Conservation (phyloP, 495 filamentous ascomycete species). For the Astrocystis sublimbata region DNA sequence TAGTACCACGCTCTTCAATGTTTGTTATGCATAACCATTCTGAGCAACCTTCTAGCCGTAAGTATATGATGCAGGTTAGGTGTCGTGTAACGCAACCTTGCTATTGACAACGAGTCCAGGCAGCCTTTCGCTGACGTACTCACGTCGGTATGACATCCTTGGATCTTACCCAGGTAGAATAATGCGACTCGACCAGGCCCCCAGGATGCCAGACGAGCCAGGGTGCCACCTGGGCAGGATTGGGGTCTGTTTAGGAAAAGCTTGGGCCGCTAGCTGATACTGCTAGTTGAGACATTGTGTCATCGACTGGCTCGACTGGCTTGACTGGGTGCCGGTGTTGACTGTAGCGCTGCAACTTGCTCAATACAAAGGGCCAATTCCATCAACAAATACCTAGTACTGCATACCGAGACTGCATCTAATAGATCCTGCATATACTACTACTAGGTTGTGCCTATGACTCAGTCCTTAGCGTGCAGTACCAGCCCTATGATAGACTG, state of each 20-base stretch:
- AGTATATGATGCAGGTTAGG: too few relatives aligned
- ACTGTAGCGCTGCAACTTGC: too few relatives aligned
- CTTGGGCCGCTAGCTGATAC: background rate
- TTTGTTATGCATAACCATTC: too few relatives aligned
- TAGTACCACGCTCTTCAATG: too few relatives aligned
- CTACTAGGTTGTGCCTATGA: background rate
- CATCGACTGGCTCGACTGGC: background rate
- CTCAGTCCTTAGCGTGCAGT: background rate
- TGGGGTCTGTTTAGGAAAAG: too few relatives aligned
- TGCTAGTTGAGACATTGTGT: background rate
- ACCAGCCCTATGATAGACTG: background rate
- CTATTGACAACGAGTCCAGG: slow-evolving; percentile 4
- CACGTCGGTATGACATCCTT: background rate
- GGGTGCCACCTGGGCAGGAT: too few relatives aligned
- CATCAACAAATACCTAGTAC: background rate
- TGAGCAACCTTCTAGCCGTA: too few relatives aligned
- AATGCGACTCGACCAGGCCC: too few relatives aligned
- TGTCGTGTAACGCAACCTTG: background rate
- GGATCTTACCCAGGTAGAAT: background rate
- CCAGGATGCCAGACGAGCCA: too few relatives aligned
- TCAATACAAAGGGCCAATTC: too few relatives aligned
- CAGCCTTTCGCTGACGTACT: slow-evolving; percentile 14
- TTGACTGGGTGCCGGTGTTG: background rate
- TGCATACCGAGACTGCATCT: background rate
- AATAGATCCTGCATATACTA: background rate